A percentile compares a stretch with the other conserved stretches of the same genome.
phyloP scores from a whole-genome alignment of 805 yeast species.

The Kodamaea leandrae region DNA sequence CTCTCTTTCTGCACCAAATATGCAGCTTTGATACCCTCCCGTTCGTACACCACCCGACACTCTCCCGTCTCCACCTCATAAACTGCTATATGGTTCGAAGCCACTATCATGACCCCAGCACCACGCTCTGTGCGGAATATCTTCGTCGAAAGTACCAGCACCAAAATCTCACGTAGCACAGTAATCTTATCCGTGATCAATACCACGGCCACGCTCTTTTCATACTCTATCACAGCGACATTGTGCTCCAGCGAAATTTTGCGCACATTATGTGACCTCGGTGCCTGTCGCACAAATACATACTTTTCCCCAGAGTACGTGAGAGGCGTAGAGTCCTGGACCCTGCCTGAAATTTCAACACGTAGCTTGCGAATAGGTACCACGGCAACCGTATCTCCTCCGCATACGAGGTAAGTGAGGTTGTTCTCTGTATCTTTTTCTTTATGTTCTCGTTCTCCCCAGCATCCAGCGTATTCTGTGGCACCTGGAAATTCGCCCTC shows the following conservation, averaged over 20 bases:
- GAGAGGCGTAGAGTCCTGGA: conserved; percentile 1
- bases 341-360: neutral
- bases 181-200: neutral
- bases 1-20: conserved; percentile 1
- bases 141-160: neutral
- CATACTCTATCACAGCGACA: neutral
- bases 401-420: conserved; percentile 5
- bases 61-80: conserved; percentile 2
- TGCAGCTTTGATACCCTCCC: neutral
- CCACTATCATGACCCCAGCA: conserved; percentile 4
- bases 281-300: neutral
- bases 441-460: conserved; percentile 3
- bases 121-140: conserved; percentile 1
- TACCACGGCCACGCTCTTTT: conserved; percentile 4
- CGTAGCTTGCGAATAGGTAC: conserved; percentile 3
- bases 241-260: neutral
- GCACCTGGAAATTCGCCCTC: conserved; percentile 3
- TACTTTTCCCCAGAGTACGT: neutral
- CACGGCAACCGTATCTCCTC: neutral
- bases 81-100: conserved; percentile 7
- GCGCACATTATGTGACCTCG: neutral
- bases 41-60: conserved; percentile 7
- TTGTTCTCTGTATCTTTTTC: neutral
- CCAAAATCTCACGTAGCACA: conserved; percentile 1
- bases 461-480: conserved; percentile 7